Base-by-base conservation (phyloP, 805 yeast genomes). In the Candida coquimbonensis region DNA sequence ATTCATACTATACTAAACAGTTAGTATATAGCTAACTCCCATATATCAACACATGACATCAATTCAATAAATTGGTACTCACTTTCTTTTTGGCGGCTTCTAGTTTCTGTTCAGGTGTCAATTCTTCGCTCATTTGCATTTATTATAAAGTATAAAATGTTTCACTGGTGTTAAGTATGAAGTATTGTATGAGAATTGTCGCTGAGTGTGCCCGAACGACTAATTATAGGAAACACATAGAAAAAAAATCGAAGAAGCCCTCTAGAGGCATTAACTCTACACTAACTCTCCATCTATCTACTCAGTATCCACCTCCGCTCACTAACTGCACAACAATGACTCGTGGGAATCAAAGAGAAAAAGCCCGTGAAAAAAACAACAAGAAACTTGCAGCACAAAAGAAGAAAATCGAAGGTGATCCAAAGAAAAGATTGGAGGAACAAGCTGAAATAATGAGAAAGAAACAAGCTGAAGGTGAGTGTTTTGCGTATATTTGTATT, bases 321-420 rank as follows among this genome's bases (percentile, higher is more conserved):
- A 17, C 19, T 27, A 1, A 21, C 24, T 38, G n/a, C 31, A 36
- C n/a, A n/a, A 90, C n/a, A n/a, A 90, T 91, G 97, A 83, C 96
- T 44, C 78, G 99, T 72, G 99, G 99, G 31, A 93, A 91, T 66
- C 98, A 93, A 68, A 78, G 99, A 65, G 99, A 91, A 36, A 75
- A 86, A 56, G 97, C 97, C 31, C 78, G 99, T 62, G 87, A 81
- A 49, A 91, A 87, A 69, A 87, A 87, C 67, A 63, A 70, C 64
- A 93, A 91, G 72, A 91, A 91, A 66, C 82, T 77, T 58, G 81
- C 79, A 51, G 83, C 78, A 39, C 83, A 83, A 68, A 57, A 53
- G 47, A 63, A 64, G 49, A 86, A 87, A 69, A 79, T 78, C 58
- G 74, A 70, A 8, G 98, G 97, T 26, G 96, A 88, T 61, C 91